Evolutionary conservation across 495 filamentous ascomycete genomes (phyloP).

Genomic region (Daldinia decipiens): DNA sequence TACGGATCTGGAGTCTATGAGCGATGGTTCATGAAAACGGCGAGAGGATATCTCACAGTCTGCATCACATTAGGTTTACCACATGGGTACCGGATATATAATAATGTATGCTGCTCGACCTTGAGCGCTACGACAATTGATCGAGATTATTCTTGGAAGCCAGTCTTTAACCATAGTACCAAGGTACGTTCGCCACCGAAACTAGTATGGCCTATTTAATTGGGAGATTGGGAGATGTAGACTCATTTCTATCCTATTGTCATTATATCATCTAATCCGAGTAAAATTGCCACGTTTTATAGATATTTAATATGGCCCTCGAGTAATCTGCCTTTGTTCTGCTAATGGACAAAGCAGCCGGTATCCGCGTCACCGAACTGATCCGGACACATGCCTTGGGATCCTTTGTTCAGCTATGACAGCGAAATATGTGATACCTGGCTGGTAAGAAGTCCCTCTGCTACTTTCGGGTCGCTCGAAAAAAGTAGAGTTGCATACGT

Average conservation of each 20-base stretch:
- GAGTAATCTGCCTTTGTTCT: background rate
- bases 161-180: background rate
- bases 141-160: background rate
- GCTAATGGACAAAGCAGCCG: background rate
- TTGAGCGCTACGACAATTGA: slow-evolving; percentile 1
- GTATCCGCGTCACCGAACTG: background rate
- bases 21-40: slow-evolving; percentile 25
- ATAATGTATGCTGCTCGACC: slow-evolving; percentile 22
- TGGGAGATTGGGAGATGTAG: background rate
- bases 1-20: slow-evolving; percentile 18
- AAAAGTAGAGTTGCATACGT: background rate
- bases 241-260: background rate
- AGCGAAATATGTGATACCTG: background rate
- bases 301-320: background rate
- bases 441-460: background rate
- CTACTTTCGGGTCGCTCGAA: background rate
- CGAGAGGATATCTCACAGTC: slow-evolving; percentile 12
- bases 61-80: slow-evolving; percentile 13
- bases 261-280: background rate
- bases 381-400: background rate
- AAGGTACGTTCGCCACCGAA: background rate
- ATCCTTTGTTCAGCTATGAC: background rate
- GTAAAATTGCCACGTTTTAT: background rate
- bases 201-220: background rate
- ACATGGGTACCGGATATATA: slow-evolving; percentile 18